Base-by-base conservation (phyloP, 2,329 filamentous ascomycete genomes). In the Mycocentrospora acerina region DNA sequence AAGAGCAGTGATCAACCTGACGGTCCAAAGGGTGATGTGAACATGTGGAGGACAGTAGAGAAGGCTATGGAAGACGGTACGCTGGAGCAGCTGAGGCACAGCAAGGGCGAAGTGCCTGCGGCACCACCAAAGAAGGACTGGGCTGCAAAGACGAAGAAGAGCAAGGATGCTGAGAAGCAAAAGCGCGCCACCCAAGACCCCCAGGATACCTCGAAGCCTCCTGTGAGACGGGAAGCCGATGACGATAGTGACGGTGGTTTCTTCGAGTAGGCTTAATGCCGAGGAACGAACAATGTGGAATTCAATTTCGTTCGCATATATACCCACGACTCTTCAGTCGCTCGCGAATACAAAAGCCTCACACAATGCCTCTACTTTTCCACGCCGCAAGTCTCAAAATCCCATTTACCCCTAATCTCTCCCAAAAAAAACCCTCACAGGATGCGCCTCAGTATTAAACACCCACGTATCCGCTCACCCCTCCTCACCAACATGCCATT, bases 31-130 rank as follows among this genome's bases (percentile, higher is more conserved):
- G 72, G 72, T 13, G 67, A 76, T 47, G 74, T 77, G 6, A 74
- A 79, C n/a, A 78, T 90, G 71, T 90, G 86, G 86, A 67, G 69
- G 12, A 68, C 75, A 11, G 76, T 91, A 13, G 84, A 87, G 67
- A 72, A 79, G 55, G 77, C 82, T 10, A 81, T 85, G 72, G 69
- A 72, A 36, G 71, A 80, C 25, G 81, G 81, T 6, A 70, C 70
- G 11, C 59, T 86, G 35, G 73, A 78, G 42, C 68, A 60, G 35
- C 56, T 86, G 33, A 73, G 81, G 35, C 79, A 85, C 50, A 75
- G 81, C 42, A 56, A 64, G 22, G 55, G 57, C 19, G 56, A 43
- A 4, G 35, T 59, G 34, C 53, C 51, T 11, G 52, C 48, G 15
- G 49, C 48, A n/a, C 51, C 53, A 35, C 36, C 42, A 7, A 55